Base-by-base conservation (phyloP, 2,329 filamentous ascomycete species). In the Arthrobotrys conoides region DNA sequence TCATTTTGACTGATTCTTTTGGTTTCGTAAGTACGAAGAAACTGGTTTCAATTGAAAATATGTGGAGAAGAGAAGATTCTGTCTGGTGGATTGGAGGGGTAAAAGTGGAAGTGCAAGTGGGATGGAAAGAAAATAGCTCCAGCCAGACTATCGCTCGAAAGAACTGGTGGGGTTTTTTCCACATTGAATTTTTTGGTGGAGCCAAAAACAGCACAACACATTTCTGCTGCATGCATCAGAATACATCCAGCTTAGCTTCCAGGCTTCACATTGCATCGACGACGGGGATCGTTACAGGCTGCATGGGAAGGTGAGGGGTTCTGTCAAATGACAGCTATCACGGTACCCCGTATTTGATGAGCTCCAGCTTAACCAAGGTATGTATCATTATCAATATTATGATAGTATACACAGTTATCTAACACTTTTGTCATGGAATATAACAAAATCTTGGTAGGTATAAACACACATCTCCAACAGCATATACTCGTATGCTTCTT, bases 31-130 rank as follows among this genome's bases (percentile, higher is more conserved):
- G 57, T 70, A 73, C 59, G 69, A 72, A 46, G 18, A 48, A 59
- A 38, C n/a, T 36, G 51, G 49, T 24, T 24, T 75, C 71, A 75
- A 75, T 75, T 61, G 53, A 48, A 24, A 14, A 61, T 73, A 38
- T 51, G 22, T 65, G 38, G 59, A 38, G 63, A 41, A 64, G 20
- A 48, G 22, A 44, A 59, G n/a, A 59, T 4, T 20, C 8, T 30
- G 33, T 59, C 53, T 41, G 30, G 53, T 59, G 33, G 18, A 12
- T 69, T 64, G 71, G 71, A 76, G 71, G 71, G 71, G 71, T 69
- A 69, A 68, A 53, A 49, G 55, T 59, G 24, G 18, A 66, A 66
- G 55, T 59, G 24, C 14, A 66, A 66, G 49, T 57, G 70, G 61
- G 61, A 66, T 59, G 63, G n/a, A 57, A 30, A 75, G 27, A 53